Evolutionary conservation across 192 early-diverging fungal genomes (phyloP).

Genomic region (Pecoramyces ruminantium): DNA sequence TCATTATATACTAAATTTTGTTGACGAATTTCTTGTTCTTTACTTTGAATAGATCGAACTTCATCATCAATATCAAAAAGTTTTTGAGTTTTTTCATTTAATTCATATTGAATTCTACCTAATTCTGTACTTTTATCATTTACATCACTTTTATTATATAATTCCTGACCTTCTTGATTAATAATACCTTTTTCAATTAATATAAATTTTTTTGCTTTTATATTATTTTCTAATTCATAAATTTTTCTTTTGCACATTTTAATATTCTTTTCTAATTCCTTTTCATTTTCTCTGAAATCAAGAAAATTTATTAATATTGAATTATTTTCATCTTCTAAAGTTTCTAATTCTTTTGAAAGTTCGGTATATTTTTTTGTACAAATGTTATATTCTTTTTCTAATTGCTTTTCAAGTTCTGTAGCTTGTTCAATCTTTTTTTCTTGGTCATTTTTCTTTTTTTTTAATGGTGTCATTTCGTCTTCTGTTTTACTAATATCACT

Average conservation of each 20-base stretch:
- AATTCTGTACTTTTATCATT: neutral
- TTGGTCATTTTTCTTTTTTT: conserved; percentile 9
- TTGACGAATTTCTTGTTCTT: neutral
- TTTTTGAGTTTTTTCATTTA: neutral
- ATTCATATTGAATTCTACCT: neutral
- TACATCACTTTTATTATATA: neutral
- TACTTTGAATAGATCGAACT: neutral
- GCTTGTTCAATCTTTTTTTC: neutral
- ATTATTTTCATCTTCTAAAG: neutral
- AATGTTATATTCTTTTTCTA: neutral
- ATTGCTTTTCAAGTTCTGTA: neutral
- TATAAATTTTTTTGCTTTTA: neutral
- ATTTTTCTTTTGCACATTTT: neutral
- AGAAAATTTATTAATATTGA: neutral
- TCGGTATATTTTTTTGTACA: neutral
- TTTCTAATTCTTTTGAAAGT: neutral
- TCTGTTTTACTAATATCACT: neutral
- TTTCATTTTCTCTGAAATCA: neutral
- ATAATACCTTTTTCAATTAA: neutral
- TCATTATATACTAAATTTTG: neutral
- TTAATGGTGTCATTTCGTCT: conserved; percentile 1
- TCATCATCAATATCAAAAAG: neutral
- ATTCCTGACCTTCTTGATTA: neutral
- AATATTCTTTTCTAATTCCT: neutral
- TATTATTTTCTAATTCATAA: neutral